Base-by-base conservation (phyloP, 1,284 basidiomycete species). In the Ustilago tritici region DNA sequence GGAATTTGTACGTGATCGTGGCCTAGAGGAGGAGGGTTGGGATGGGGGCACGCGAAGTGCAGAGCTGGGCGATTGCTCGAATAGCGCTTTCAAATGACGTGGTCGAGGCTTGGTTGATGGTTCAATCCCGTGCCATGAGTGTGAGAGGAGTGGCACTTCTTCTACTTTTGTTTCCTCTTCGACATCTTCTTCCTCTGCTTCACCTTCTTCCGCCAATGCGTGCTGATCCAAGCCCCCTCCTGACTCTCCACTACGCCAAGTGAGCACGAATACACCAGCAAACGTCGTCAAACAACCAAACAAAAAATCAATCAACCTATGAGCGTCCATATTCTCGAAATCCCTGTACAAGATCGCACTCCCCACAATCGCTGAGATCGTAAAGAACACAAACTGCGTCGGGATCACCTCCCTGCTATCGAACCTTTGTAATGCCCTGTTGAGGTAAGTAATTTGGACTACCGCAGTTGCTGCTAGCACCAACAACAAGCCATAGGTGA, bases 261-360 rank as follows among this genome's bases (percentile, higher is more conserved):
- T 85, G 1, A 85, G 62, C n/a, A 84, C 67, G 55, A 95, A 95
- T 3, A 97, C 95, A 0, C 95, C 95, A 50, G 90, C 88, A 80
- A 95, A 95, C 1, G 93, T 95, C 19, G 93, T 91, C 7, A 89
- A 89, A 85, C 92, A 94, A 50, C 92, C 93, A 84, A 94, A 94
- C 34, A 93, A 79, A 86, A 95, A 95, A n/a, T 92, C 93, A 64
- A 95, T 89, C 75, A 95, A 90, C 81, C 92, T 90, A 83, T 95
- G 92, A 84, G 79, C 68, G 40, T 77, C 77, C 63, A 79, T 75
- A 35, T 81, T 73, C 49, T 91, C 90, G 87, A 99, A 98, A 86
- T 98, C 96, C 38, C 93, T 92, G 84, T 96, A 99, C 3, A 98
- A 89, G 23, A 98, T 92, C 0, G 95, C 94, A 4, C 93, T 95